A percentile compares a stretch with the other conserved stretches of the same genome.
phyloP scores from a whole-genome alignment of 2,329 filamentous ascomycete genomes.

The Penicillium sp. region DNA sequence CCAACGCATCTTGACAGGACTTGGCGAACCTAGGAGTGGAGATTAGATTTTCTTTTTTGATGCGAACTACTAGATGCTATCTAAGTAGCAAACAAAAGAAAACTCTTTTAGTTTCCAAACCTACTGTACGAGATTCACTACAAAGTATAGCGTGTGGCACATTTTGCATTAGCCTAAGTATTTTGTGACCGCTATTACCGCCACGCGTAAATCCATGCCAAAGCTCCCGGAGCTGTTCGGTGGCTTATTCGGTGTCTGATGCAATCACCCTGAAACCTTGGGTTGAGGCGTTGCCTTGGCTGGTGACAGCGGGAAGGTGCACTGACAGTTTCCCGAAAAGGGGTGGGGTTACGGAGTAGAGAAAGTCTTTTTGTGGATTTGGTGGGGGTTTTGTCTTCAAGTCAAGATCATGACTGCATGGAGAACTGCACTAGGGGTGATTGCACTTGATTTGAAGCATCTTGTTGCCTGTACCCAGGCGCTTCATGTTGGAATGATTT shows the following conservation, averaged over 20 bases:
- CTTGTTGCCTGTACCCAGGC: background rate
- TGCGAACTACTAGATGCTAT: background rate
- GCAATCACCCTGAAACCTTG: conserved; percentile 25
- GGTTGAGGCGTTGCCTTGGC: conserved; percentile 11
- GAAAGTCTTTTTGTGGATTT: background rate
- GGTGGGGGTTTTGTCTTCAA: background rate
- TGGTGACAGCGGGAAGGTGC: conserved; percentile 20
- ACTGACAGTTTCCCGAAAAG: conserved; percentile 9
- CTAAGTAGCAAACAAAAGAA: conserved; percentile 1
- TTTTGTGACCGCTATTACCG: conserved; percentile 9
- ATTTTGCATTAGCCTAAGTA: background rate
- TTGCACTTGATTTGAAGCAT: background rate
- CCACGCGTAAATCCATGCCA: background rate
- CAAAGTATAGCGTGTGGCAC: background rate
- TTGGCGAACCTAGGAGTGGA: background rate
- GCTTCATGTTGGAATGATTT: background rate
- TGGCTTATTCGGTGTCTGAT: conserved; percentile 3
- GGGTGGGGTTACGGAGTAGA: conserved; percentile 3
- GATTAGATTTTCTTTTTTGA: background rate
- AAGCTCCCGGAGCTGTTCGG: conserved; percentile 18
- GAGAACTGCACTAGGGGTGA: background rate
- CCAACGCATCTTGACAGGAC: background rate
- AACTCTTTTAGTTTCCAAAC: background rate
- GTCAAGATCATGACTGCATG: background rate
- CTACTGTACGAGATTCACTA: background rate